A percentile compares a stretch with the other conserved stretches of the same genome.
Evolutionary conservation across 2,329 filamentous ascomycete species (phyloP).

Genomic region (Coniochaeta ligniaria): DNA sequence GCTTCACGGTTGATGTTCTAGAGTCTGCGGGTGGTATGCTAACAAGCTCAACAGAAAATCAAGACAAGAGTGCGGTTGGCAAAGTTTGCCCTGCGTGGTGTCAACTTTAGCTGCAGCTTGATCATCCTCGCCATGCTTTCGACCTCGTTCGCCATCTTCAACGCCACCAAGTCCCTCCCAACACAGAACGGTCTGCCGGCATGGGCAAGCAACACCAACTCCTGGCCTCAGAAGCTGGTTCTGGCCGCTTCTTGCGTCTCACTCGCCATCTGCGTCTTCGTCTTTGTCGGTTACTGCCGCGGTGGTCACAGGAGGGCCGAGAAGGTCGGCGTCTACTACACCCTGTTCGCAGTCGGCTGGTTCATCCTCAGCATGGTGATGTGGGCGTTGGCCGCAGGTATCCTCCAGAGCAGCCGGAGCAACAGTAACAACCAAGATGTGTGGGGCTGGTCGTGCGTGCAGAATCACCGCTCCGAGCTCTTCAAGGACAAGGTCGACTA

Average conservation of each 20-base stretch:
- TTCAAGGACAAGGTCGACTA: constrained; percentile 82
- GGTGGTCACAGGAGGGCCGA: constrained; percentile 84
- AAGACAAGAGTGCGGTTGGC: constrained; percentile 87
- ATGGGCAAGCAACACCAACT: constrained; percentile 73
- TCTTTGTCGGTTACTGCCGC: constrained; percentile 81
- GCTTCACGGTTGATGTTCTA: not conserved
- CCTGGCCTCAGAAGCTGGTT: constrained; percentile 86
- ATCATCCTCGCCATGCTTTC: constrained; percentile 89
- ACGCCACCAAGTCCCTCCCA: constrained; percentile 70
- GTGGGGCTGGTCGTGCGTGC: constrained; percentile 96
- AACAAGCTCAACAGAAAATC: constrained; percentile 60
- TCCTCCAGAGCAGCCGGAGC: constrained; percentile 73
- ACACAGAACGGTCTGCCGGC: constrained; percentile 72
- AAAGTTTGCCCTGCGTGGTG: constrained; percentile 88
- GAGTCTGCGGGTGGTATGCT: not conserved
- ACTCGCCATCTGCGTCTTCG: constrained; percentile 66
- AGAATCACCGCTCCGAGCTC: constrained; percentile 72
- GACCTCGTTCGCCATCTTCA: constrained; percentile 87
- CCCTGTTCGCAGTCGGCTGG: constrained; percentile 84
- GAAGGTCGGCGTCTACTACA: constrained; percentile 93
- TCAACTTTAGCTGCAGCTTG: constrained; percentile 94
- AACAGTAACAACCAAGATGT: constrained; percentile 76
- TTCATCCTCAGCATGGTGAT: constrained; percentile 90
- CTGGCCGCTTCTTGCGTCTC: constrained; percentile 75
- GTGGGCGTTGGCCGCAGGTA: constrained; percentile 80